These are phyloP conservation scores for Fusarium marasasianum DNA, from an alignment of 2,329 filamentous ascomycete genomes.

Conservation along the genomic window DNA sequence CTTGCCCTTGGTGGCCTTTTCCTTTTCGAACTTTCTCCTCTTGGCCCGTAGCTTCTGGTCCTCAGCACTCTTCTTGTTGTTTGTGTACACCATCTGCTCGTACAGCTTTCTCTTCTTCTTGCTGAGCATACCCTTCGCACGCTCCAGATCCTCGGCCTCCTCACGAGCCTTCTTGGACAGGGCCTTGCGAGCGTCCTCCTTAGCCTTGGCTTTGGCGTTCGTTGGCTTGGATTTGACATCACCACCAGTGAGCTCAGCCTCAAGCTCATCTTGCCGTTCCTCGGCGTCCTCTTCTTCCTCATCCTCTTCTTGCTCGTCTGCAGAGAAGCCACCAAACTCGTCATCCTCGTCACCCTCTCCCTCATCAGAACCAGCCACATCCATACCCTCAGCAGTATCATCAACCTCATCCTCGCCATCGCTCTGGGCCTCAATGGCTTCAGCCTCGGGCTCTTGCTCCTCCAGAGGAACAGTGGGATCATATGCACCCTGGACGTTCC, in stretches of 20 bases:
- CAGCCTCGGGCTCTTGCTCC: constrained; percentile 87
- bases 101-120: constrained; percentile 97
- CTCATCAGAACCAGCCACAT: constrained; percentile 59
- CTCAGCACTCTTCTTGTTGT: constrained; percentile 91
- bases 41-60: constrained; percentile 88
- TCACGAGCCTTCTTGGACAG: constrained; percentile 75
- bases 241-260: constrained; percentile 86
- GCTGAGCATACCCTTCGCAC: constrained; percentile 97
- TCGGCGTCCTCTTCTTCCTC: constrained; percentile 71
- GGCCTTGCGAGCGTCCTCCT: constrained; percentile 76
- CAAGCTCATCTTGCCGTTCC: constrained; percentile 87
- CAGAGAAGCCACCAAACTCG: constrained; percentile 60
- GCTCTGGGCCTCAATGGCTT: constrained; percentile 78
- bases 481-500: constrained; percentile 85
- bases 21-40: constrained; percentile 87
- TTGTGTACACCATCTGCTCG: constrained; percentile 97
- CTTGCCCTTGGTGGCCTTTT: constrained; percentile 60
- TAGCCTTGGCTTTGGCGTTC: constrained; percentile 66
- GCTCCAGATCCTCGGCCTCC: constrained; percentile 88
- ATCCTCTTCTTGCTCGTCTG: constrained; percentile 55
- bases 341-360: constrained; percentile 59
- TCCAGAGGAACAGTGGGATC: constrained; percentile 88
- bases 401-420: constrained; percentile 58
- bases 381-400: constrained; percentile 59
- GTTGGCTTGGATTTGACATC: constrained; percentile 60